phyloP scores from a whole-genome alignment of 169 alveolate genomes.

The Cardiosporidium cionae region DNA sequence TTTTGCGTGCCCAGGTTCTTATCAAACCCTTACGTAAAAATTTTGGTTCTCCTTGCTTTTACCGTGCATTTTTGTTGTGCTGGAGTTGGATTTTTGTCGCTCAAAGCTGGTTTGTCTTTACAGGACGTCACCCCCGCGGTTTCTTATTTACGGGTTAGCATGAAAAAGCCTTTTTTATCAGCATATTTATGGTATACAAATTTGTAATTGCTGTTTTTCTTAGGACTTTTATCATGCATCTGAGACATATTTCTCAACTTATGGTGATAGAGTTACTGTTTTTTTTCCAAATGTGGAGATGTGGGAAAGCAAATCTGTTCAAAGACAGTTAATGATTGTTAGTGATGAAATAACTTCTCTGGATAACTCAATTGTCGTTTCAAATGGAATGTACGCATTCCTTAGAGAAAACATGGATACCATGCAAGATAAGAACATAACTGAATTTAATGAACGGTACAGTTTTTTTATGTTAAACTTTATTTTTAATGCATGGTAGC shows the following conservation, averaged over 20 bases:
- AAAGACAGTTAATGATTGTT: slow-evolving; percentile 30
- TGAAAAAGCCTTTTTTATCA: not conserved
- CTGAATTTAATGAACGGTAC: slow-evolving; percentile 3
- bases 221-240: not conserved
- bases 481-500: no score
- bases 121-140: not conserved
- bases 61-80: no score
- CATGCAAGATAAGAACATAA: slow-evolving; percentile 23
- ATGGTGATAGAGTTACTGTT: slow-evolving; percentile 31
- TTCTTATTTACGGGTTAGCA: not conserved
- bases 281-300: slow-evolving; percentile 42
- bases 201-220: not conserved
- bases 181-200: no score
- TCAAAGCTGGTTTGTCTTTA: not conserved
- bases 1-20: no score
- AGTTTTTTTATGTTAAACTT: not conserved
- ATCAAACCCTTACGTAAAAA: no score
- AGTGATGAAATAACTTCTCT: slow-evolving; percentile 6
- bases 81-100: not conserved
- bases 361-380: slow-evolving; percentile 7
- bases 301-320: slow-evolving; percentile 37
- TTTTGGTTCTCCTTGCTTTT: no score
- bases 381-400: slow-evolving; percentile 27
- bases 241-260: slow-evolving; percentile 23
- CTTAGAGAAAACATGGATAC: slow-evolving; percentile 26